Base-by-base conservation (phyloP, 176 grass and related monocot genomes). In the Saccharum spontaneum region DNA sequence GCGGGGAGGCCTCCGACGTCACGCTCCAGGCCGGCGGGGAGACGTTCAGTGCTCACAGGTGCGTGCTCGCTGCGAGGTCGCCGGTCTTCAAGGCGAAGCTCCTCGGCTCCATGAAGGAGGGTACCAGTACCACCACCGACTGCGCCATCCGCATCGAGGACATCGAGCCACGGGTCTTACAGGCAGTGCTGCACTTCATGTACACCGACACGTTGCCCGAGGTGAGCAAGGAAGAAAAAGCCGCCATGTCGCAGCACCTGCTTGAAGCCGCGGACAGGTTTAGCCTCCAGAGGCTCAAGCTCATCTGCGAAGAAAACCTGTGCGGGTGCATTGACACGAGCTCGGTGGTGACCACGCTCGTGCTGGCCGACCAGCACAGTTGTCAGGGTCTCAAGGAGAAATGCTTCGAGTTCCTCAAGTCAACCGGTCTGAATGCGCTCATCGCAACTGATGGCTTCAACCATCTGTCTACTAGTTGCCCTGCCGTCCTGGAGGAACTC, bases 371-470 rank as follows among this genome's bases (percentile, higher is more conserved):
- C 5, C 75, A 38, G 33, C 75, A 77, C 33, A 24, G 0, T 3
- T 77, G 74, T 7, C 74, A 38, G 74, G 50, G 33, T 52, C 75
- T 77, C 50, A 77, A 77, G 75, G 50, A 77, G 20, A n/a, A 36
- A 39, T 77, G 75, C 50, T 60, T 77, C 0, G 34, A 77, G 22
- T 77, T 61, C 75, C 20, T 54, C 49, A 40, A 61, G 75, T 60
- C 10, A 0, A 39, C 52, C 1, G 52, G 11, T 16, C 75, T 77
- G 18, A 39, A 37, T 77, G 75, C 33, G 1, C 52, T 8, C 18
- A 40, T 60, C 20, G 52, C 52, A 12, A 39, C 20, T 4, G 52
- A 77, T 14, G 75, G 52, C 20, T 77, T 60, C 18, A 37, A 77
- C 20, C 75, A 77, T 23, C 33, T 77, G 52, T 54, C 20, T 6